Conservation (phyloP, 73 alveolate species). For the Paramecium pentaurelia region DNA sequence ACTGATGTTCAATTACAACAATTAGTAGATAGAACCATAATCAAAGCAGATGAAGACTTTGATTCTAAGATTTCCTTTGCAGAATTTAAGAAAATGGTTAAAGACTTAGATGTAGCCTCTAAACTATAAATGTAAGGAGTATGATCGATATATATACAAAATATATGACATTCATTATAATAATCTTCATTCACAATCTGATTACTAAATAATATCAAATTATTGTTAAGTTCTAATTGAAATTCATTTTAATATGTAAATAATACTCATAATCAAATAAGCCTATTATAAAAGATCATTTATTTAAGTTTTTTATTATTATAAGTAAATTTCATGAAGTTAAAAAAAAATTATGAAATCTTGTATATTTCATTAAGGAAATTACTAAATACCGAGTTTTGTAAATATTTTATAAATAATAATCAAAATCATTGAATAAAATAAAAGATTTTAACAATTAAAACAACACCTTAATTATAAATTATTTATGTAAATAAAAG, state of each 20-base stretch:
- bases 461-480: background rate
- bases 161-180: background rate
- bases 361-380: background rate
- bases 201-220: background rate
- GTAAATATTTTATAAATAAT: background rate
- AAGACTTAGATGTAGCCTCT: slow-evolving; percentile 85
- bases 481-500: background rate
- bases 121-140: slow-evolving; percentile 63
- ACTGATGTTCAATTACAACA: slow-evolving; percentile 95
- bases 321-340: too few species aligned
- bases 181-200: background rate
- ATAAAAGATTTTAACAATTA: background rate
- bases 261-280: background rate
- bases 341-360: too few species aligned
- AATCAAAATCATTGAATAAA: background rate
- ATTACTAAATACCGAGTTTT: background rate
- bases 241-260: background rate
- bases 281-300: background rate
- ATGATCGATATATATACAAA: background rate
- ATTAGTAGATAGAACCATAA: slow-evolving; percentile 95
- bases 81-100: slow-evolving; percentile 93
- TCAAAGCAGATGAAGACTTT: slow-evolving; percentile 95
- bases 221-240: background rate
- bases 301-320: too few species aligned
- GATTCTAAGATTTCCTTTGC: slow-evolving; percentile 94